Evolutionary conservation across 179 eudicot species (phyloP).

Genomic region (Vitellaria paradoxa): DNA sequence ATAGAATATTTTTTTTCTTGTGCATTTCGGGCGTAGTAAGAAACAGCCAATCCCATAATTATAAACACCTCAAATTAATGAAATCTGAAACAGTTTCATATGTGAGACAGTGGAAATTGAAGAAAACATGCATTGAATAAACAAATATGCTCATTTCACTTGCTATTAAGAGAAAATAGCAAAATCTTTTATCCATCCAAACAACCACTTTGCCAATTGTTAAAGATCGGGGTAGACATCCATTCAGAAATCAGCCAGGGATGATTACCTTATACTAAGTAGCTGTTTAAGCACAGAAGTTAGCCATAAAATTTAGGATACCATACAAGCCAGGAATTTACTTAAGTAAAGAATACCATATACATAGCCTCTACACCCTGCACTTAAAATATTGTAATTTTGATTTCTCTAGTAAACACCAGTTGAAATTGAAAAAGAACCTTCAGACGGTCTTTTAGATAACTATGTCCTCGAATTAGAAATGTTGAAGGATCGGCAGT

Average conservation of each 20-base stretch:
- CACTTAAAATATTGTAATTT: not conserved
- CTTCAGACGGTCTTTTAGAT: slow-evolving; percentile 51
- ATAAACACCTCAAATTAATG: not conserved
- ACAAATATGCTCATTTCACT: not conserved
- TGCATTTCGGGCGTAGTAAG: not conserved
- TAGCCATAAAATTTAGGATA: not conserved
- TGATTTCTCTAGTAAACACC: not conserved
- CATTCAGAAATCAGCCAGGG: not conserved
- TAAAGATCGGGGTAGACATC: not conserved
- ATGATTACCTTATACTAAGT: not conserved
- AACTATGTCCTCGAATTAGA: slow-evolving; percentile 55
- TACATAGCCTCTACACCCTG: not conserved
- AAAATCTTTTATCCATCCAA: not conserved
- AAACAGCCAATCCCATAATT: not conserved
- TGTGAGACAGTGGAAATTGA: not conserved
- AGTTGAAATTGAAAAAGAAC: slow-evolving; percentile 20
- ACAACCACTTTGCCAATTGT: not conserved
- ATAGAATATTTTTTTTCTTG: not conserved
- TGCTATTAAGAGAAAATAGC: not conserved
- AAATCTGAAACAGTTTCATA: not conserved
- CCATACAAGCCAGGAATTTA: not conserved
- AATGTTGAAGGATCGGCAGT: slow-evolving; percentile 55
- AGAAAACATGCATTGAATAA: not conserved
- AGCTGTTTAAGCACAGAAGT: not conserved
- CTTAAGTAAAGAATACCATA: not conserved